phyloP scores from a whole-genome alignment of 176 grass and related monocot genomes.

The Lolium multiflorum region DNA sequence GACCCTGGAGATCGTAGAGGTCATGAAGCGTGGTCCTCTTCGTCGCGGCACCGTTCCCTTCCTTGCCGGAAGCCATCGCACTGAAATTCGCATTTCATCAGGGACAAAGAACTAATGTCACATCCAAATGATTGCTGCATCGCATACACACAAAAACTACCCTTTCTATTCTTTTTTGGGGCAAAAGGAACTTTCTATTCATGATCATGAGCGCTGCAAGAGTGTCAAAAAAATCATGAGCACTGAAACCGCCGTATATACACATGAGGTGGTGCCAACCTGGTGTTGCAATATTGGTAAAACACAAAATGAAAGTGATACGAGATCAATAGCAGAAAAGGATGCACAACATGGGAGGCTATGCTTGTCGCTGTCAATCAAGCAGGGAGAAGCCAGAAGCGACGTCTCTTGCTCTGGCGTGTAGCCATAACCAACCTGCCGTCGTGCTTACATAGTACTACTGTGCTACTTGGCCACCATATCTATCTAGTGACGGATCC shows the following conservation, averaged over 20 bases:
- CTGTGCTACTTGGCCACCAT: background rate
- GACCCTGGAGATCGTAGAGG: constrained; percentile 88
- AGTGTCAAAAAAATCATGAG: too few species aligned
- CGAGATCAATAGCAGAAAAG: background rate
- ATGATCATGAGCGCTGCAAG: background rate
- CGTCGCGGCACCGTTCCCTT: constrained; percentile 68
- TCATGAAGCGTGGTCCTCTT: constrained; percentile 84
- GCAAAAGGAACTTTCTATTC: background rate
- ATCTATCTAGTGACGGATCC: constrained; percentile 40
- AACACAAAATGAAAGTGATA: background rate
- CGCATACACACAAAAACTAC: background rate
- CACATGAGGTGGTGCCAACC: background rate
- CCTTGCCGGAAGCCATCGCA: constrained; percentile 61
- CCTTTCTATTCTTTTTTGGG: background rate
- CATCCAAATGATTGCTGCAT: background rate
- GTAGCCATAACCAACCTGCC: background rate
- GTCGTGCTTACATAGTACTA: constrained; percentile 11
- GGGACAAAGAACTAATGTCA: background rate
- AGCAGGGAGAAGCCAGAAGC: background rate
- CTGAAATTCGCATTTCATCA: constrained; percentile 27
- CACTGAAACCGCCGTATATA: background rate
- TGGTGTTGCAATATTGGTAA: background rate
- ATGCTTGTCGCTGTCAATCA: background rate
- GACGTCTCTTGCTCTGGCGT: background rate
- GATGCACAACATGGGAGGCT: background rate